Conservation (phyloP, 805 yeast genomes). For the Metschnikowia amazonensis region DNA sequence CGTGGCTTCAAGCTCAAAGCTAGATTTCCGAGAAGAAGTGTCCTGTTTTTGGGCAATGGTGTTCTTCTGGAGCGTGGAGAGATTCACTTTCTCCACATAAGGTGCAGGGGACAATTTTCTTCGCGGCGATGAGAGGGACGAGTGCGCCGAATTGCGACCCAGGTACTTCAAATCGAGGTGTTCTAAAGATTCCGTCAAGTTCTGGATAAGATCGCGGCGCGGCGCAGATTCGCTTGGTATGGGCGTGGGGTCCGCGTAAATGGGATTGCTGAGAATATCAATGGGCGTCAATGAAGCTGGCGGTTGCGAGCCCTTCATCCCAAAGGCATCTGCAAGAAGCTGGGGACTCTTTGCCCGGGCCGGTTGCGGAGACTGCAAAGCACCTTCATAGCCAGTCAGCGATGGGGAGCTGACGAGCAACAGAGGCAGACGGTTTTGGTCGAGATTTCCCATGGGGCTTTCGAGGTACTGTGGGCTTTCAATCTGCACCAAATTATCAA, state of each 20-base stretch:
- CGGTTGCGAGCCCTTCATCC: background rate
- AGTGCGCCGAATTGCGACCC: slow-evolving; percentile 20
- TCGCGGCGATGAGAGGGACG: slow-evolving; percentile 48
- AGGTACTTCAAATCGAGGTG: slow-evolving; percentile 27
- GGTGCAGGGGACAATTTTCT: slow-evolving; percentile 55
- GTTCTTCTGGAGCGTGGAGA: slow-evolving; percentile 62
- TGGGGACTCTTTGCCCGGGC: background rate
- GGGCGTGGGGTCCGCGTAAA: slow-evolving; percentile 13
- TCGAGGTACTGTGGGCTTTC: background rate
- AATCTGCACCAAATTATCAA: background rate
- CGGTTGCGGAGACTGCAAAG: slow-evolving; percentile 1
- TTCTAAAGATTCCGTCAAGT: slow-evolving; percentile 24
- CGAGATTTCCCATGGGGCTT: background rate
- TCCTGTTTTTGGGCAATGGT: slow-evolving; percentile 17
- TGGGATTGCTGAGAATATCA: slow-evolving; percentile 3
- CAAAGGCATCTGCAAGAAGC: background rate
- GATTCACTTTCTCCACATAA: slow-evolving; percentile 44
- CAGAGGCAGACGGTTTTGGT: slow-evolving; percentile 1
- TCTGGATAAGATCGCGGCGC: slow-evolving; percentile 16
- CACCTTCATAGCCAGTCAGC: background rate
- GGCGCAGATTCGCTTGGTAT: background rate
- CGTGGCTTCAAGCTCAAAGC: slow-evolving; percentile 12
- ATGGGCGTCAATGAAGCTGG: slow-evolving; percentile 2
- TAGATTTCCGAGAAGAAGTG: slow-evolving; percentile 17
- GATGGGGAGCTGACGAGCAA: background rate